Evolutionary conservation across 2,329 filamentous ascomycete species (phyloP).

Genomic region (Fusarium redolens): DNA sequence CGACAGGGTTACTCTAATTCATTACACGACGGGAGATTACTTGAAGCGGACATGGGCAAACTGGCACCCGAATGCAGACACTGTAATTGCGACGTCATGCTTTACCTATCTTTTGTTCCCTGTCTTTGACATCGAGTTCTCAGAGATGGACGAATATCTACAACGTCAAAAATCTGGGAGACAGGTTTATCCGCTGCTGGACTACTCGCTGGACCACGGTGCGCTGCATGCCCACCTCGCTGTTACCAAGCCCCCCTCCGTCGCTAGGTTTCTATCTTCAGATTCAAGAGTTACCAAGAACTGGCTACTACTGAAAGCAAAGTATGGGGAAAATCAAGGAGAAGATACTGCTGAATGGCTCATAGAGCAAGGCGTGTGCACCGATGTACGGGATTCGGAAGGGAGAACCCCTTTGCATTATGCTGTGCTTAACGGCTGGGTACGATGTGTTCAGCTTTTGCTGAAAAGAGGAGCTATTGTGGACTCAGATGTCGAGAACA

Average conservation of each 20-base stretch:
- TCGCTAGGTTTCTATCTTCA: not conserved
- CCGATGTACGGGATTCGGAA: not conserved
- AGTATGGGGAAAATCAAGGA: not conserved
- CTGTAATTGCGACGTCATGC: not conserved
- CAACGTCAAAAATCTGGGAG: not conserved
- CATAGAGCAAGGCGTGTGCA: not conserved
- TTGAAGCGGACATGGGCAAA: not conserved
- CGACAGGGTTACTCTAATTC: not conserved
- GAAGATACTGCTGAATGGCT: not conserved
- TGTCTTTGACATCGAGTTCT: not conserved
- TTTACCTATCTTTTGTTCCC: not conserved
- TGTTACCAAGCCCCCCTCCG: not conserved
- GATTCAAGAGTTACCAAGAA: not conserved
- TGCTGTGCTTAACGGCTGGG: not conserved
- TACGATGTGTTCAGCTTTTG: not conserved
- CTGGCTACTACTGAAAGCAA: not conserved
- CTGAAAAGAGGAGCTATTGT: accelerated
- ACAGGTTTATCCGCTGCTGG: not conserved
- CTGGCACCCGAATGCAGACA: not conserved
- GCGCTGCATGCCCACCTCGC: not conserved
- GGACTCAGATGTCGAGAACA: not conserved
- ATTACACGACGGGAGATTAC: not conserved
- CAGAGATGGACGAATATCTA: not conserved
- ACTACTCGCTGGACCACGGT: not conserved
- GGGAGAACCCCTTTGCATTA: not conserved